Conservation (phyloP, 2,329 filamentous ascomycete genomes). For the Ambrosiella beaveri region DNA sequence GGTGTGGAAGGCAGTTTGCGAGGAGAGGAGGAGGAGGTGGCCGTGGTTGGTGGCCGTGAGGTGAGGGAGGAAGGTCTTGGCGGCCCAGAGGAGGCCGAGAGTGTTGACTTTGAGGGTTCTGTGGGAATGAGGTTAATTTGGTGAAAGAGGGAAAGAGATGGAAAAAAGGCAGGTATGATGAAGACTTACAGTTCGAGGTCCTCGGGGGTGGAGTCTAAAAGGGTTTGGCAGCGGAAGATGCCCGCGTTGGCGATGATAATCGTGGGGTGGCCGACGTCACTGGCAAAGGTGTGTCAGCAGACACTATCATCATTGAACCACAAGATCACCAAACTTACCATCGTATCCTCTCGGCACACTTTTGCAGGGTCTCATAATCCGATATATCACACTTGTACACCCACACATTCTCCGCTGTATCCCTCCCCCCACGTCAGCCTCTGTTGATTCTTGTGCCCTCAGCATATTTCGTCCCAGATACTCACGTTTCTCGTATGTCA, state of each 20-base stretch:
- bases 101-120: constrained; percentile 41
- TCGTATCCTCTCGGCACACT: constrained; percentile 24
- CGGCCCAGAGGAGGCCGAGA: constrained; percentile 37
- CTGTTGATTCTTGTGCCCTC: background rate
- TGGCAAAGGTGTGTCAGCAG: background rate
- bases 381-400: constrained; percentile 41
- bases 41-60: constrained; percentile 39
- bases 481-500: constrained; percentile 26
- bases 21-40: constrained; percentile 41
- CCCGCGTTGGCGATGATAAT: constrained; percentile 38
- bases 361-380: constrained; percentile 26
- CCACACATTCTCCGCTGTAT: constrained; percentile 21
- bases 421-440: constrained; percentile 7
- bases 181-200: constrained; percentile 21
- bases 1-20: constrained; percentile 33
- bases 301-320: background rate
- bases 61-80: constrained; percentile 37
- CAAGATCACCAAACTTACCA: background rate
- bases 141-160: background rate
- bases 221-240: constrained; percentile 31
- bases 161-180: background rate
- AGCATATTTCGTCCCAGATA: background rate
- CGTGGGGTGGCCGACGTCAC: constrained; percentile 24
- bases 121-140: background rate
- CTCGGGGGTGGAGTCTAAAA: constrained; percentile 30